Base-by-base conservation (phyloP, 2,329 filamentous ascomycete genomes). In the Pseudogymnoascus sp. region DNA sequence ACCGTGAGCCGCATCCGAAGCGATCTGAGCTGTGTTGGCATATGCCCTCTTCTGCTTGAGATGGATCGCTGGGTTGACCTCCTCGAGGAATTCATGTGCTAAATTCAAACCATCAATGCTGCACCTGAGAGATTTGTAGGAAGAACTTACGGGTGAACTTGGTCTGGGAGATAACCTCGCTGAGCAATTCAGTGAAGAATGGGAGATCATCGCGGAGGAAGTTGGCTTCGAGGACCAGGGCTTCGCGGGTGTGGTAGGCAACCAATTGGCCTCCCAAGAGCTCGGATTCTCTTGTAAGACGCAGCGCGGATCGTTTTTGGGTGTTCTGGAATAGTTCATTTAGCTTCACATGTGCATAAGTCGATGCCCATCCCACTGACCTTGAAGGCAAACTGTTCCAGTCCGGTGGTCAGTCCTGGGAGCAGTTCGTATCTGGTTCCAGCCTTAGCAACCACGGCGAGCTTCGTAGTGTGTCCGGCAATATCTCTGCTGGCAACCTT, bases 301-400 rank as follows among this genome's bases (percentile, higher is more conserved):
- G 90, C 73, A 99, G 82, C 64, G 91, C 91, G 69, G 93, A 95
- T 78, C 95, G 89, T 79, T 89, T 89, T 70, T 87, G 78, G 72
- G 95, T 99, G 82, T 89, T 92, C 89, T 93, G 63, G 10, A 62
- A 50, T 24, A 37, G 59, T 61, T 61, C 14, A 41, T 33, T 46
- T 53, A 46, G 60, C 41, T 43, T 56, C 26, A 35, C 28, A 46
- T 62, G 50, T 22, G 10, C 19, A 16, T 12, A 31, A 41, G n/a
- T 22, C 24, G 26, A 16, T 46, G 59, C 61, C 50, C 59, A 64
- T 35, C 61, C 43, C 26, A 64, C 62, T 61, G 63, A 75, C 95
- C 90, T 96, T 96, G 87, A 97, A 99, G 69, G 96, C 93, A 81
- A 96, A 99, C 77, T 91, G 90, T 81, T 95, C 90, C 69, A 99